Percentiles rank a stretch among this genome's conserved stretches.
Conservation (phyloP, 2,329 filamentous ascomycete species). For the Cercospora berteroae region DNA sequence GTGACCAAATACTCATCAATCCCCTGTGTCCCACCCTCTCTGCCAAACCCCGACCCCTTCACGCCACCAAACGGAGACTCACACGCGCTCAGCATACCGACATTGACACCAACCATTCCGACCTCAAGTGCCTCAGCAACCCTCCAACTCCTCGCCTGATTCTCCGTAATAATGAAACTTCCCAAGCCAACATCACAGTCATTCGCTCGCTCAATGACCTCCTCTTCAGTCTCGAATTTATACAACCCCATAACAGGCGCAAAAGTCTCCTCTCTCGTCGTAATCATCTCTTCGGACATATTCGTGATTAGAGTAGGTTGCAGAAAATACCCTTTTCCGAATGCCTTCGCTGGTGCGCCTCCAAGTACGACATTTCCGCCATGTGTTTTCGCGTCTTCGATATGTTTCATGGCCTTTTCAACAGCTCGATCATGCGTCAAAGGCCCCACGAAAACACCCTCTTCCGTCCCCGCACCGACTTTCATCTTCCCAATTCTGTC, state of each 20-base stretch:
- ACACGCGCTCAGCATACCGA: slow-evolving; percentile 41
- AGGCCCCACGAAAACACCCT: slow-evolving; percentile 53
- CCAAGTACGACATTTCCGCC: slow-evolving; percentile 73
- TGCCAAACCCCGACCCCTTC: slow-evolving; percentile 52
- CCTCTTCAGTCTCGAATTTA: slow-evolving; percentile 81
- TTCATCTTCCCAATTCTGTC: slow-evolving; percentile 35
- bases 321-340: slow-evolving; percentile 67
- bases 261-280: slow-evolving; percentile 89
- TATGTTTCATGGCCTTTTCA: slow-evolving; percentile 74
- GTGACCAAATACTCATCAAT: slow-evolving; percentile 60
- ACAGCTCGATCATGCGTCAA: slow-evolving; percentile 83
- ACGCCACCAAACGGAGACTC: slow-evolving; percentile 39
- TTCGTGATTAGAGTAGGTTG: slow-evolving; percentile 84
- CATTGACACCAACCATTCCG: slow-evolving; percentile 72
- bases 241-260: slow-evolving; percentile 90
- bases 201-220: slow-evolving; percentile 84
- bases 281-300: slow-evolving; percentile 80
- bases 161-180: slow-evolving; percentile 82
- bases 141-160: slow-evolving; percentile 58
- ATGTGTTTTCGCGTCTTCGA: slow-evolving; percentile 73
- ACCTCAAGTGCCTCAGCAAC: slow-evolving; percentile 71
- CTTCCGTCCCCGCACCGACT: slow-evolving; percentile 23
- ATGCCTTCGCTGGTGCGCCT: slow-evolving; percentile 45
- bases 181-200: slow-evolving; percentile 80
- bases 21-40: slow-evolving; percentile 51